Conservation (phyloP, 1,284 basidiomycete species). For the Pseudozyma hubeiensis region DNA sequence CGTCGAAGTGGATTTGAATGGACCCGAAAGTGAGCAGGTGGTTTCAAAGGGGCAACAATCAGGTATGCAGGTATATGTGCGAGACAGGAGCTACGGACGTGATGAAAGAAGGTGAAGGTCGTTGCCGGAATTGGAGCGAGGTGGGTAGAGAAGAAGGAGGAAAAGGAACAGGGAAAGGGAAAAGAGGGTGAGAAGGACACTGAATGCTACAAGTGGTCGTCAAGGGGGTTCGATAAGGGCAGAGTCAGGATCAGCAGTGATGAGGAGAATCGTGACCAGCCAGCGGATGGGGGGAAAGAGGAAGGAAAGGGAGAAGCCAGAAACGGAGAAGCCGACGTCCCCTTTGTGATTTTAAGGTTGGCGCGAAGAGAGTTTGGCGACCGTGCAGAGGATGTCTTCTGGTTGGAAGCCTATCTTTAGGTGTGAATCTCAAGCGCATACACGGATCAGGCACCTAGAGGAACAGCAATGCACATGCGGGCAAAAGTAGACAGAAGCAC, state of each 20-base stretch:
- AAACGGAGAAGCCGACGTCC: slow-evolving; percentile 8
- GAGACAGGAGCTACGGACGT: slow-evolving; percentile 16
- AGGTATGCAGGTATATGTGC: slow-evolving; percentile 26
- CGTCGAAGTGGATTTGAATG: slow-evolving; percentile 8
- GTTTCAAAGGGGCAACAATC: not conserved
- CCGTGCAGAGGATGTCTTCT: not conserved
- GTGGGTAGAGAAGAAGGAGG: not conserved
- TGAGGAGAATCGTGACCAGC: slow-evolving; percentile 15
- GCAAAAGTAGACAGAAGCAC: not conserved
- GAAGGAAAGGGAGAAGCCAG: not conserved
- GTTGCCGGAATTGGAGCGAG: not conserved
- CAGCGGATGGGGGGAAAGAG: slow-evolving; percentile 15
- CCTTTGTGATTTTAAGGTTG: slow-evolving; percentile 30
- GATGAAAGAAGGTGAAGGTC: slow-evolving; percentile 17
- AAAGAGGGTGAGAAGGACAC: slow-evolving; percentile 1
- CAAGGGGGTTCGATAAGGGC: not conserved
- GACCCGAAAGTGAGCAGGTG: slow-evolving; percentile 14
- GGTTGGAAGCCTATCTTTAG: slow-evolving; percentile 1
- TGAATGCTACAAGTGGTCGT: slow-evolving; percentile 22
- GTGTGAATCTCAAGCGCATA: slow-evolving; percentile 4
- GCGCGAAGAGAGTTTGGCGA: not conserved
- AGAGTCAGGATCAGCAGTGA: slow-evolving; percentile 2
- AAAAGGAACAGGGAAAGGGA: not conserved
- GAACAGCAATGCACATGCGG: not conserved
- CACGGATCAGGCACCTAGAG: slow-evolving; percentile 21